Base-by-base conservation (phyloP, 371 early-diverging fungal genomes). In the Circinella umbellata region DNA sequence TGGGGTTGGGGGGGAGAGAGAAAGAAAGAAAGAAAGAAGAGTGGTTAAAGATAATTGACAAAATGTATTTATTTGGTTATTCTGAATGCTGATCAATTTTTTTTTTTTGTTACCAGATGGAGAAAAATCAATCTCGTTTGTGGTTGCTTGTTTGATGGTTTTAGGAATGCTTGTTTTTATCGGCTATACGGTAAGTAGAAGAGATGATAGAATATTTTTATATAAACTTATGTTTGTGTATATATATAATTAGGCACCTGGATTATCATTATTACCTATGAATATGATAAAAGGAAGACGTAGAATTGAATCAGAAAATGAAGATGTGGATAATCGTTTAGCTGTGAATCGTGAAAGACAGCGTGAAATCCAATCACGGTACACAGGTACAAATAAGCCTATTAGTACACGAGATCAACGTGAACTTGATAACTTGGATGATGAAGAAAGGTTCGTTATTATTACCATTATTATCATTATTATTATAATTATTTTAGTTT, bases 251-350 rank as follows among this genome's bases (percentile, higher is more conserved):
- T 51, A 87, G 87, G 88, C 88, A 20, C 83, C 84, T 9, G 89
- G 89, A 66, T 66, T 89, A n/a, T 84, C 87, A 0, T 46, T 86
- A 15, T 69, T 88, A 48, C 88, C 89, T 0, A 66, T 89, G 17
- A 70, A 69, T 63, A 60, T 88, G 72, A 82, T 88, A 49, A 84
- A 82, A 38, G 85, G 85, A 8, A 72, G 78, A 35, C 67, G 72
- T 42, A 61, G 71, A 9, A 55, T 84, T 38, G 80, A 86, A 15
- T 70, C 66, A 46, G 82, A 83, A 47, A 68, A 74, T 18, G 74
- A 79, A 60, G 83, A 85, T 63, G 69, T 85, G 3, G 74, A 76
- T 14, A 78, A 69, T 53, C 69, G 75, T 34, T 60, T 86, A 10
- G 75, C 74, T 1, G 70, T 78, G 10, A 70, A 73, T 34, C 79